phyloP scores from a whole-genome alignment of 2,329 filamentous ascomycete species.

The Talaromyces islandicus region DNA sequence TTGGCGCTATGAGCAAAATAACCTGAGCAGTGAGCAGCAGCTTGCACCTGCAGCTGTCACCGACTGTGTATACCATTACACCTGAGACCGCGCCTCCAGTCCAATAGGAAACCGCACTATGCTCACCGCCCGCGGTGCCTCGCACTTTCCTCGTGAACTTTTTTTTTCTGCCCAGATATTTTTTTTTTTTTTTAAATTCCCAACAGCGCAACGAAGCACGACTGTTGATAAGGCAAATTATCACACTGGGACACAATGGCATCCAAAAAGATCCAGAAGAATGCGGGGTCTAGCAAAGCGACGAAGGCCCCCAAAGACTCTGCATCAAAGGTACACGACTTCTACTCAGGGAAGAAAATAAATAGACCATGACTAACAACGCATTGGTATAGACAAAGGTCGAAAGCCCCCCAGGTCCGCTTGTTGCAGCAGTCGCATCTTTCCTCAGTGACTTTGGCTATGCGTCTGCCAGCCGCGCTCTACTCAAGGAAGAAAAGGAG shows the following conservation, averaged over 20 bases:
- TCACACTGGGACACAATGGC: constrained; percentile 23
- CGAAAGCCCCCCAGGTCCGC: constrained; percentile 46
- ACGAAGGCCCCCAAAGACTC: constrained; percentile 13
- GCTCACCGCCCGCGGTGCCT: constrained; percentile 8
- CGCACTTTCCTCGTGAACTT: constrained; percentile 7
- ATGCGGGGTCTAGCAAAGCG: constrained; percentile 16
- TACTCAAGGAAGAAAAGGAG: constrained; percentile 55
- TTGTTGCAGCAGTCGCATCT: constrained; percentile 60
- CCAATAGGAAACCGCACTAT: neutral
- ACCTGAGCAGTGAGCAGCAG: neutral
- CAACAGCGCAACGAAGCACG: neutral
- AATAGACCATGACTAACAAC: neutral
- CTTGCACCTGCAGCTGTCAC: neutral
- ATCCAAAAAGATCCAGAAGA: constrained; percentile 17
- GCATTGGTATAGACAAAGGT: neutral
- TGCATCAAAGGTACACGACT: constrained; percentile 4
- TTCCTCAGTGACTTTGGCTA: constrained; percentile 66
- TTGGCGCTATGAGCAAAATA: neutral
- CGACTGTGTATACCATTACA: neutral
- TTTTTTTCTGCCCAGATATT: constrained; percentile 3
- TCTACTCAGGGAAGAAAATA: neutral
- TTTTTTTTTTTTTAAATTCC: neutral
- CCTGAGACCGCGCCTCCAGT: neutral
- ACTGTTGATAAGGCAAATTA: constrained; percentile 20
- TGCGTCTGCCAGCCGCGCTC: constrained; percentile 53